Evolutionary conservation across 164 flowering plant genomes (phyloP).

Genomic region (Vitis riparia): DNA sequence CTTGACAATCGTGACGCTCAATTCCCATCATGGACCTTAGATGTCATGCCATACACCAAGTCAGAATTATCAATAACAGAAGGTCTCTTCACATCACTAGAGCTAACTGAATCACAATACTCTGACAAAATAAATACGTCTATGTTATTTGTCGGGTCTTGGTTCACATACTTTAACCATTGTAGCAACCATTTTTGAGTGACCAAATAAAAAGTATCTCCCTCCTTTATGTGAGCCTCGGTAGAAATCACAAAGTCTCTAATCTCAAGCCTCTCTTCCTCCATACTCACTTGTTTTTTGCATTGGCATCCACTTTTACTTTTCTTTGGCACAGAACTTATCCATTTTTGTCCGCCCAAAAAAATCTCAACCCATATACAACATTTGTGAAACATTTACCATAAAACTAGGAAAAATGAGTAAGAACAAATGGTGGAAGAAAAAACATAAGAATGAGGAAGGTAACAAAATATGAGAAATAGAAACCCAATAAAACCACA

Average conservation of each 20-base stretch:
- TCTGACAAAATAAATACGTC: constrained; percentile 49
- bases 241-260: constrained; percentile 67
- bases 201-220: constrained; percentile 78
- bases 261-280: constrained; percentile 71
- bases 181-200: constrained; percentile 94
- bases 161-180: constrained; percentile 94
- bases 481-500: no score
- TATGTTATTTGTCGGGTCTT: constrained; percentile 43
- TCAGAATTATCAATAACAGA: constrained; percentile 78
- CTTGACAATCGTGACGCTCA: constrained; percentile 65
- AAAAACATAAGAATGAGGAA: no score
- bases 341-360: no score
- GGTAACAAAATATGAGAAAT: no score
- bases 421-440: no score
- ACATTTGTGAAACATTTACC: no score
- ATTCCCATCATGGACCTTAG: constrained; percentile 46
- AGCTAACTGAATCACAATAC: constrained; percentile 42
- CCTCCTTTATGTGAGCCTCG: constrained; percentile 71
- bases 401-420: no score
- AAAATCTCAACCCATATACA: no score
- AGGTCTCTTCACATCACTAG: constrained; percentile 57
- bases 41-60: constrained; percentile 57
- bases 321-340: no score
- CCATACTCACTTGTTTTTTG: constrained; percentile 51
- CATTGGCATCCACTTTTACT: background rate